A percentile compares a stretch with the other conserved stretches of the same genome.
phyloP scores from a whole-genome alignment of 768 basidiomycete genomes.

The Agrocybe praecox region DNA sequence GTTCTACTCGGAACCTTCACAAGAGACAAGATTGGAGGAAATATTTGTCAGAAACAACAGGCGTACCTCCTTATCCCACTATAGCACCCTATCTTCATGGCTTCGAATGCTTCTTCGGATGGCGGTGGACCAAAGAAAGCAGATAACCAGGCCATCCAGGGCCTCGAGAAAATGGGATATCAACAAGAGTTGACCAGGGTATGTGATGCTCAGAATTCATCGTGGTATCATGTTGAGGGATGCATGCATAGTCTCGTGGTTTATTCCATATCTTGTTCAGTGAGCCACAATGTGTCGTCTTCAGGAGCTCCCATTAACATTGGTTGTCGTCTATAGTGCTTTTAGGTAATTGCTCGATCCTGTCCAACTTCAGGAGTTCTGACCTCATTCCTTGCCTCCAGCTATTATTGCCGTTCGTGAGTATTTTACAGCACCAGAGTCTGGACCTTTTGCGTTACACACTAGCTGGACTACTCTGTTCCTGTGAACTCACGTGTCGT shows the following conservation, averaged over 20 bases:
- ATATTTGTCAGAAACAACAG: not conserved
- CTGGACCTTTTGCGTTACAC: too few species aligned
- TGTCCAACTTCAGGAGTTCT: slow-evolving; percentile 3
- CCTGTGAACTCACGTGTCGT: not conserved
- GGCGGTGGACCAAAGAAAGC: not conserved
- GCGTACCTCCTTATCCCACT: not conserved
- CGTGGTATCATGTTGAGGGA: not conserved
- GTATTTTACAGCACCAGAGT: slow-evolving; percentile 21
- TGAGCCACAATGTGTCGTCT: slow-evolving; percentile 31
- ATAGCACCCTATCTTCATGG: not conserved
- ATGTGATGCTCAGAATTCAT: slow-evolving; percentile 8
- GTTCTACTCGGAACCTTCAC: not conserved
- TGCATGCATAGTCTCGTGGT: slow-evolving; percentile 43
- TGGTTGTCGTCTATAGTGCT: slow-evolving; percentile 39
- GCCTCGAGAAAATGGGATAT: slow-evolving; percentile 56
- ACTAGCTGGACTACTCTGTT: too few species aligned
- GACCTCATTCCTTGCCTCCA: slow-evolving; percentile 17
- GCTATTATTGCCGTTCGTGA: slow-evolving; percentile 66
- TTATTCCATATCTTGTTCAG: slow-evolving; percentile 57
- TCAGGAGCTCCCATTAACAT: too few species aligned
- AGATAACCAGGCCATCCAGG: slow-evolving; percentile 25
- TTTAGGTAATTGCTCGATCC: slow-evolving; percentile 34
- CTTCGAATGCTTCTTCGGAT: not conserved
- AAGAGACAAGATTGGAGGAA: too few species aligned
- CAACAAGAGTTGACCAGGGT: slow-evolving; percentile 57